Evolutionary conservation across 306 rosid genomes (phyloP), one percentile per base, ranked within the genome.

Genomic region (Castanea sativa): DNA sequence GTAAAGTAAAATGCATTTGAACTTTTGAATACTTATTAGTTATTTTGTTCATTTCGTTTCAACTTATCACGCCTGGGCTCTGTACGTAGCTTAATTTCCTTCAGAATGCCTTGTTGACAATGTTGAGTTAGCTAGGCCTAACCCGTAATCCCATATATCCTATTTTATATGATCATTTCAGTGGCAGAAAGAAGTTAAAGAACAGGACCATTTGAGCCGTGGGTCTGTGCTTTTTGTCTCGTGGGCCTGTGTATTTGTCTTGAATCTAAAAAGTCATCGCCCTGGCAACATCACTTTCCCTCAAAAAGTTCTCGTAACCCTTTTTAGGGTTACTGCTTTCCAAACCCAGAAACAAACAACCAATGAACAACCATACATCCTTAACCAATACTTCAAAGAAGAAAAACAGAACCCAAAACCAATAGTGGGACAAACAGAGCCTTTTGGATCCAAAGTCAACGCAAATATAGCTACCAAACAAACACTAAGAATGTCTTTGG

Each of bases 371-470:
- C 77, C 63, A 30, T 5, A 29, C 70, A 74, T 76, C 80, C 72
- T 74, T 76, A 25, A 65, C 75, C 78, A 67, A 27, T 80, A 71
- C 56, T 51, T 69, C 23, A 18, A 74, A 74, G 74, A 73, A 73
- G 74, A 74, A 13, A 52, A 49, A 41, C 45, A 41, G 45, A 27
- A 56, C 73, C 52, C 45, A 18, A 55, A 71, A 69, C 38, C 55
- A 33, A 60, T 76, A 85, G 19, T 64, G 13, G 73, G 75, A 78
- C 78, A 86, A 69, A 75, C 65, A 81, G 75, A 55, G 64, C 35
- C 74, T 78, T 77, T 80, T 77, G 70, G 55, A 75, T 80, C 72
- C 74, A 59, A 81, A 80, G 94, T 90, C 94, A 90, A 90, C 91
- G 83, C 83, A 12, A 41, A 69, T 6, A 4, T 51, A 43, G 76